Evolutionary conservation across 495 filamentous ascomycete genomes (phyloP).

Genomic region (Penicillium crystallinum): DNA sequence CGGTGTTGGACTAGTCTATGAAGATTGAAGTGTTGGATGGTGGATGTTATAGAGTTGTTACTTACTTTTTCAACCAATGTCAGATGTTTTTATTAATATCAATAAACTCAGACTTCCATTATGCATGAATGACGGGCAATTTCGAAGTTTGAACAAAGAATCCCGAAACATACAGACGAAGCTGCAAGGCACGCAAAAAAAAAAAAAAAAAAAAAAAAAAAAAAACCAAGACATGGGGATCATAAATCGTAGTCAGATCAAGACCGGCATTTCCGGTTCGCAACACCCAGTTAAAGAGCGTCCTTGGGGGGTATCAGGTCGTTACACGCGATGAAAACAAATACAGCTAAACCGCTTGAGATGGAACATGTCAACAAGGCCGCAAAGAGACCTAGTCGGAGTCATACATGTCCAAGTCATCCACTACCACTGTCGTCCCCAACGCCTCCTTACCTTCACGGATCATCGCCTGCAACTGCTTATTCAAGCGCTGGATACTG

Average conservation of each 20-base stretch:
- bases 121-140: not conserved
- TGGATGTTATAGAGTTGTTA: not conserved
- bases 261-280: slow-evolving; percentile 2
- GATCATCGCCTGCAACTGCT: slow-evolving; percentile 77
- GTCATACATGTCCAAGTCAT: slow-evolving; percentile 43
- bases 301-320: slow-evolving; percentile 29
- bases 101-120: not conserved
- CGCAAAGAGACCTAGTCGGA: slow-evolving; percentile 23
- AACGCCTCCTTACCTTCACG: slow-evolving; percentile 81
- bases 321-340: slow-evolving; percentile 4
- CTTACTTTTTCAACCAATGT: slow-evolving; percentile 6
- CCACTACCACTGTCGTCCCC: slow-evolving; percentile 71
- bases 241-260: slow-evolving; percentile 16
- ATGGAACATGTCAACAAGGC: not conserved
- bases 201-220: slow-evolving; percentile 1
- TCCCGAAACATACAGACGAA: not conserved
- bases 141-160: not conserved
- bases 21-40: not conserved
- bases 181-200: not conserved
- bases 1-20: not conserved
- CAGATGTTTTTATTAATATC: not conserved
- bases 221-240: slow-evolving; percentile 14
- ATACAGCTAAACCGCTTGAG: not conserved
- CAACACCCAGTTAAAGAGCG: slow-evolving; percentile 9
- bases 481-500: slow-evolving; percentile 70